These are phyloP conservation scores for Takashimella tepidaria DNA, from an alignment of 1,284 basidiomycete genomes.

Conservation along the genomic window DNA sequence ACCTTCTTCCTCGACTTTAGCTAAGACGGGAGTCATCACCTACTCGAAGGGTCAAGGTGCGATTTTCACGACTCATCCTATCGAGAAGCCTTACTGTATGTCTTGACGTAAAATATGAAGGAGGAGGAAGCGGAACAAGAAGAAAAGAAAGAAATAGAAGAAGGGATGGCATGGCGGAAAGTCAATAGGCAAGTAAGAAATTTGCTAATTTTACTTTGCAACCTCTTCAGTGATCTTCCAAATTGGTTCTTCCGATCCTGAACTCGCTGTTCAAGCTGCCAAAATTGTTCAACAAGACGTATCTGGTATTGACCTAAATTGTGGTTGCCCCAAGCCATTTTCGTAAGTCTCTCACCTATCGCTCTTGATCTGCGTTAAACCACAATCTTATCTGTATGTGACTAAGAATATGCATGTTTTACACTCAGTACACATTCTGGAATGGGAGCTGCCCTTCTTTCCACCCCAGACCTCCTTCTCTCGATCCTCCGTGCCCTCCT, in stretches of 20 bases:
- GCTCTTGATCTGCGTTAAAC: too few relatives aligned
- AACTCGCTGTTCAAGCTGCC: slow-evolving; percentile 86
- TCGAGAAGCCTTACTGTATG: slow-evolving; percentile 76
- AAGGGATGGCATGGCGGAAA: background rate
- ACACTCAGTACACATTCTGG: slow-evolving; percentile 68
- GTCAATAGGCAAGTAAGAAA: background rate
- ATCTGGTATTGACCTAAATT: slow-evolving; percentile 63
- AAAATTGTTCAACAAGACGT: slow-evolving; percentile 82
- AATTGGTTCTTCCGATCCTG: slow-evolving; percentile 83
- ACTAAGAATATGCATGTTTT: too few relatives aligned
- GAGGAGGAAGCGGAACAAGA: too few relatives aligned
- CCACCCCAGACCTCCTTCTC: slow-evolving; percentile 85
- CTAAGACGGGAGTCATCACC: slow-evolving; percentile 79
- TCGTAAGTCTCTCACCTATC: slow-evolving; percentile 50
- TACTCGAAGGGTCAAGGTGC: slow-evolving; percentile 70
- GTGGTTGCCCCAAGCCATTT: slow-evolving; percentile 90
- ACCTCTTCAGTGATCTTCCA: slow-evolving; percentile 54
- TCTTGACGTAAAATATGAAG: slow-evolving; percentile 21
- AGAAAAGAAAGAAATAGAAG: too few relatives aligned
- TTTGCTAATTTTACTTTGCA: background rate
- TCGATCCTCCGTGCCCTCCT: slow-evolving; percentile 75
- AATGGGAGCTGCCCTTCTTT: slow-evolving; percentile 93
- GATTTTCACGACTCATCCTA: slow-evolving; percentile 87
- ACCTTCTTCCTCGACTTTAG: too few relatives aligned
- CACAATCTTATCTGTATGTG: too few relatives aligned